Base-by-base conservation (phyloP, 345 rosid genomes). In the Brassica rapa region DNA sequence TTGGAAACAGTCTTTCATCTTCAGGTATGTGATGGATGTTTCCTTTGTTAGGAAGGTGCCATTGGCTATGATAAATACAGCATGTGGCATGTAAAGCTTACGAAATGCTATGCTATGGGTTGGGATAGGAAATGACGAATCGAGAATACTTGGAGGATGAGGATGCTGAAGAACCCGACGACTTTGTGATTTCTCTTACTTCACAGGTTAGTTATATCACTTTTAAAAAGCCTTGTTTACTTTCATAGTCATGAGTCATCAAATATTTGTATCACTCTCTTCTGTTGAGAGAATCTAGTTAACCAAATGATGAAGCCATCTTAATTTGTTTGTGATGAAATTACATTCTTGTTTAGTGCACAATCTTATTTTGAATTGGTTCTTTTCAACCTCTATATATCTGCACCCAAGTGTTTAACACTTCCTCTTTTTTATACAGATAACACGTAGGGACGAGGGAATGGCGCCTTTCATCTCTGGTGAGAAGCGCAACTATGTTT, bases 91-190 rank as follows among this genome's bases (percentile, higher is more conserved):
- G 80, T 62, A 51, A 66, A 78, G 77, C 83, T 75, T 65, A 76
- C 66, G 16, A 61, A 71, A 72, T 25, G 70, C 78, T 68, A 70
- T 81, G 30, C 29, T 25, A 25, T 25, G 29, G 29, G 29, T 25
- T 25, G 79, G 51, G 72, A 85, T 83, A 95, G 99, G 94, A 93
- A 86, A 93, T 93, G 99, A 84, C 86, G 10, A 81, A 80, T 76
- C 89, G 94, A 84, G 98, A 91, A 56, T 95, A 95, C 84, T 70
- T 90, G 77, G 99, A 93, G 80, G 98, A 93, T 82, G 93, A 90
- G 70, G 97, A 95, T 82, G 91, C 97, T 5, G 98, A 95, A 84
- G 99, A 95, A 86, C 99, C 99, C 2, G 99, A 95, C 73, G 94
- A 93, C 85, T 95, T 90, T 68, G 86, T 95, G 61, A 89, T 95